Evolutionary conservation across 805 yeast species (phyloP).

Genomic region (Starmerella sp.): DNA sequence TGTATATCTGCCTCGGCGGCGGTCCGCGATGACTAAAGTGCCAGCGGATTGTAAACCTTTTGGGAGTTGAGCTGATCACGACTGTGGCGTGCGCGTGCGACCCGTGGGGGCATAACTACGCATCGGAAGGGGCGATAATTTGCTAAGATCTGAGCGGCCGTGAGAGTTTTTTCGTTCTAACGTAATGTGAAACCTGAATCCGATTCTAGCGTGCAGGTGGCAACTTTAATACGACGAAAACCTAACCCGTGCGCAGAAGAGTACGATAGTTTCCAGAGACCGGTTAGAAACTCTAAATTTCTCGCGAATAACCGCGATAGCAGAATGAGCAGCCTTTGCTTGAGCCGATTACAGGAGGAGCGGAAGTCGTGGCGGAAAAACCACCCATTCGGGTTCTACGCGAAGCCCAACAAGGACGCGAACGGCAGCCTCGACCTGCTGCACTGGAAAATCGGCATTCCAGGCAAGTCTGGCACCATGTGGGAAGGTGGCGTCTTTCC

Average conservation of each 20-base stretch:
- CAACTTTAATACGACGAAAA: background rate
- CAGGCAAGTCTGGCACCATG: slow-evolving; percentile 75
- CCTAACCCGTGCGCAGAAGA: background rate
- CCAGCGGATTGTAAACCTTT: background rate
- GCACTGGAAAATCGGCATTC: slow-evolving; percentile 90
- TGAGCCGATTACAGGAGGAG: slow-evolving; percentile 83
- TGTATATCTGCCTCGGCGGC: slow-evolving; percentile 1
- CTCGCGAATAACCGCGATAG: background rate
- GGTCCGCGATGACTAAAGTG: background rate
- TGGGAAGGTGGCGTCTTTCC: slow-evolving; percentile 93
- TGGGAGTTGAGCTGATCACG: background rate
- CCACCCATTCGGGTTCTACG: slow-evolving; percentile 95
- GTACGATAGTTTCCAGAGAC: background rate
- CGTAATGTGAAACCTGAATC: too few species aligned
- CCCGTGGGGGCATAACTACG: background rate
- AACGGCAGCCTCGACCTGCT: slow-evolving; percentile 81
- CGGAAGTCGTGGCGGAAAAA: slow-evolving; percentile 97
- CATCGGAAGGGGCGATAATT: too few species aligned
- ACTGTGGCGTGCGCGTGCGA: background rate
- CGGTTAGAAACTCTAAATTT: background rate
- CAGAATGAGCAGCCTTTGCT: slow-evolving; percentile 39
- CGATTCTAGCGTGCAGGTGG: background rate
- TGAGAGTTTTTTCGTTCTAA: too few species aligned
- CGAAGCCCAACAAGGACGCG: slow-evolving; percentile 68
- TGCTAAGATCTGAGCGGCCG: too few species aligned